Evolutionary conservation across 768 basidiomycete genomes (phyloP).

Genomic region (Xerocomellus chrysenteron): DNA sequence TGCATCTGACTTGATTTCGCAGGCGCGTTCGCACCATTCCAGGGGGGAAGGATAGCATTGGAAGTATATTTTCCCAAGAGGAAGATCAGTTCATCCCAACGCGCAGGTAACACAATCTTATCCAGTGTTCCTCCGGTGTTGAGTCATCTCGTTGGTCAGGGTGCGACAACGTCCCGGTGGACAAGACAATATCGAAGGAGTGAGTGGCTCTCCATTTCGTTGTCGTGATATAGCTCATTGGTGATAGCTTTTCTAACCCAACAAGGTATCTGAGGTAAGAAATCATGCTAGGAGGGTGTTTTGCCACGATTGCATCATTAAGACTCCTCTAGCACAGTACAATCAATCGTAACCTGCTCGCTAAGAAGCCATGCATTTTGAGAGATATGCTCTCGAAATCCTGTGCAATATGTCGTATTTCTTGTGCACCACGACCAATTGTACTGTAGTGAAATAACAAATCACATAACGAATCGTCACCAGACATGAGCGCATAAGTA

Average conservation of each 20-base stretch:
- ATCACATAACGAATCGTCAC: neutral
- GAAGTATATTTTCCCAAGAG: constrained; percentile 46
- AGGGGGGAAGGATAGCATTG: constrained; percentile 31
- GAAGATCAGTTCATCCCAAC: constrained; percentile 62
- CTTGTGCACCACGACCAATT: neutral
- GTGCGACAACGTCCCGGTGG: constrained; percentile 72
- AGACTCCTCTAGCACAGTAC: neutral
- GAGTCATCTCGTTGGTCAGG: constrained; percentile 31
- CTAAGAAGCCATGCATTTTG: neutral
- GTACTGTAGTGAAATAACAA: neutral
- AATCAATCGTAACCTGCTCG: neutral
- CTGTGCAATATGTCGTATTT: too few species aligned
- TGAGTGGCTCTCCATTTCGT: constrained; percentile 22
- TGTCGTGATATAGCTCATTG: neutral
- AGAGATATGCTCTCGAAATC: neutral
- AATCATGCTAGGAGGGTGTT: neutral
- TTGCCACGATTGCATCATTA: neutral
- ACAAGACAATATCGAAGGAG: constrained; percentile 52
- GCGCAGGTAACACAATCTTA: constrained; percentile 47
- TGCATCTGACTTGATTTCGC: constrained; percentile 10
- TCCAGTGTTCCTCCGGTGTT: neutral
- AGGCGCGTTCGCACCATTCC: constrained; percentile 36
- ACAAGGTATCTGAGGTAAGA: neutral
- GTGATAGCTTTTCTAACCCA: constrained; percentile 29
- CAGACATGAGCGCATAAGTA: neutral